A percentile compares a stretch with the other conserved stretches of the same genome.
These are phyloP conservation scores for Boletellus dicymbophilus DNA, from an alignment of 1,284 basidiomycete species.

Conservation along the genomic window DNA sequence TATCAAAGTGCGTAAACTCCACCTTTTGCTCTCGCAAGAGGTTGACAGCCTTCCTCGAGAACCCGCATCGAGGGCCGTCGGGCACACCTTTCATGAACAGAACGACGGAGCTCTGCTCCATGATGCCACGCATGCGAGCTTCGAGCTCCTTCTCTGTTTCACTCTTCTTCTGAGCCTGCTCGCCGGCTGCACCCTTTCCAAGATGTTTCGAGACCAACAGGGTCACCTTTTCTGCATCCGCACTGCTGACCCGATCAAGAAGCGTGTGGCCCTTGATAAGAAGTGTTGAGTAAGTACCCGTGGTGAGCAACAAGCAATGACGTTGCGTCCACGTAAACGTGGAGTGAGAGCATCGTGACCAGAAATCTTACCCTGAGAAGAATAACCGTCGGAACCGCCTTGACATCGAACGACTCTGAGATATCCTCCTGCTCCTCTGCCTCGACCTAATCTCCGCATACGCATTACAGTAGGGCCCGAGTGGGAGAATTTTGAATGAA, in stretches of 20 bases:
- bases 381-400: slow-evolving; percentile 88
- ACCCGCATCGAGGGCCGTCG: slow-evolving; percentile 87
- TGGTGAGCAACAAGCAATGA: neutral
- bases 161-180: slow-evolving; percentile 36
- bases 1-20: slow-evolving; percentile 84
- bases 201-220: slow-evolving; percentile 63
- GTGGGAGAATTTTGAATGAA: neutral
- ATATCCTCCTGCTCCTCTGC: slow-evolving; percentile 90
- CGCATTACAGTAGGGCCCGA: neutral
- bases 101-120: slow-evolving; percentile 76
- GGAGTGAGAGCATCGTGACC: no score
- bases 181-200: slow-evolving; percentile 25
- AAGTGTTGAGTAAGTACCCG: neutral
- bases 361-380: slow-evolving; percentile 70
- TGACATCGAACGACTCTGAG: slow-evolving; percentile 91
- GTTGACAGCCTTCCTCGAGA: slow-evolving; percentile 86
- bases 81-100: slow-evolving; percentile 98
- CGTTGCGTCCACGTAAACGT: no score
- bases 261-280: slow-evolving; percentile 95
- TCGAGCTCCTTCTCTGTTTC: slow-evolving; percentile 73
- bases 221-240: slow-evolving; percentile 75
- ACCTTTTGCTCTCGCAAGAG: slow-evolving; percentile 85
- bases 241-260: slow-evolving; percentile 80
- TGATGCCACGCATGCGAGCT: slow-evolving; percentile 62
- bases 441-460: slow-evolving; percentile 83